Evolutionary conservation across 2,329 filamentous ascomycete species (phyloP).

Genomic region (Ophiostoma sp.): DNA sequence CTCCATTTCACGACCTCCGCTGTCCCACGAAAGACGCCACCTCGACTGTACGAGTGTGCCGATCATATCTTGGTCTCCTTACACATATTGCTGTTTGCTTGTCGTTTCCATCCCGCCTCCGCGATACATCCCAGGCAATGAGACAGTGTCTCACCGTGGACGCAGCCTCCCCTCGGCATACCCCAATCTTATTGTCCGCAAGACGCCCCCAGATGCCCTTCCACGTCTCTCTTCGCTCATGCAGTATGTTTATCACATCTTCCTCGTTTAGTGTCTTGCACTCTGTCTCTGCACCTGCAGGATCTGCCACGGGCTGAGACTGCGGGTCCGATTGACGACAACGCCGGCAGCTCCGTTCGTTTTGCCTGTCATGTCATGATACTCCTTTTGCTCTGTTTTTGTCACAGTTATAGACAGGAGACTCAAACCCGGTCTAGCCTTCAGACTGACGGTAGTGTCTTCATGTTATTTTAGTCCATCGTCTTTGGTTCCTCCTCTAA

Average conservation of each 20-base stretch:
- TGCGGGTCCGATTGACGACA: slow-evolving; percentile 17
- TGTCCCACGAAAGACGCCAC: not conserved
- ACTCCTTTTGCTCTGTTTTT: not conserved
- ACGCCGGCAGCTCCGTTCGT: not conserved
- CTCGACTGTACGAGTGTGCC: not conserved
- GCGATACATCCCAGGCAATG: no score
- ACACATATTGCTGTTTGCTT: not conserved
- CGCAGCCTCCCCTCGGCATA: slow-evolving; percentile 17
- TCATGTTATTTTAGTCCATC: no score
- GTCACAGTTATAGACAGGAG: not conserved
- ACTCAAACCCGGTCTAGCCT: no score
- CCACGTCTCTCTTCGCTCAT: not conserved
- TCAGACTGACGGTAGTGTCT: no score
- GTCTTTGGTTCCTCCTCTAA: no score
- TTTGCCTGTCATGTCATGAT: not conserved
- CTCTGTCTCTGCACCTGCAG: slow-evolving; percentile 17
- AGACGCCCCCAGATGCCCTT: not conserved
- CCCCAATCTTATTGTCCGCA: slow-evolving; percentile 20
- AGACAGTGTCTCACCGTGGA: slow-evolving; percentile 13
- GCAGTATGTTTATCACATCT: not conserved
- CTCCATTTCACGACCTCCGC: not conserved
- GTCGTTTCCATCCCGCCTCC: not conserved
- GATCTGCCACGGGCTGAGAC: slow-evolving; percentile 19
- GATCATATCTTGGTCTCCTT: not conserved
- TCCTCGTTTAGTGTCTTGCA: not conserved